Evolutionary conservation across 306 rosid genomes (phyloP), one percentile per base, ranked within the genome.

Genomic region (Arachis stenosperma): DNA sequence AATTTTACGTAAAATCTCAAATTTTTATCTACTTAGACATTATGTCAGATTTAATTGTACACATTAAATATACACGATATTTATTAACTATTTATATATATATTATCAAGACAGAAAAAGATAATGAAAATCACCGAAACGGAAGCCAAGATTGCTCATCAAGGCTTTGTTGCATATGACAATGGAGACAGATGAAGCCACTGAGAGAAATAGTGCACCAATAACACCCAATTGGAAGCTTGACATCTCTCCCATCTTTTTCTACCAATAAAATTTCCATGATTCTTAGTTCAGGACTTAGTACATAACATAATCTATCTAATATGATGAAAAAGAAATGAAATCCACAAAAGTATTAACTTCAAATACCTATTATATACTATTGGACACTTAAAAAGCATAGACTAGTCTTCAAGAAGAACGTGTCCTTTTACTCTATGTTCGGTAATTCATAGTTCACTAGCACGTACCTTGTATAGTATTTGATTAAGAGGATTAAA

Each of bases 91-190:
- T 56, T 11, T 48, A 12, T 11, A 48, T n/a, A 48, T 63, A 48
- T n/a, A 48, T 63, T 10, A 44, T 36, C 13, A 43, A 76, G 17
- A 42, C 53, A 6, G 55, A 8, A 10, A 7, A 10, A 36, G 3
- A 52, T 60, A 73, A 40, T 54, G 70, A 5, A 33, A 59, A 68
- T 58, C 71, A 92, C 98, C 98, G 15, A 92, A 92, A 79, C 95
- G 99, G 85, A 94, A 94, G 73, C 99, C 99, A 55, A 94, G 96
- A 76, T 91, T 88, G 95, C 99, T 94, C 97, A 94, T 94, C 84
- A 94, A 81, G 75, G 99, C 96, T 82, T 94, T 94, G 89, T 94
- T 94, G 91, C 99, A 94, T 54, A 94, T 94, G 69, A 94, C 99
- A 84, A 94, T 94, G 78, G 99, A 94, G 57, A 94, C 99, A 6